Evolutionary conservation across 2,329 filamentous ascomycete species (phyloP).

Genomic region (Teratosphaeria pseudoeucalypti): DNA sequence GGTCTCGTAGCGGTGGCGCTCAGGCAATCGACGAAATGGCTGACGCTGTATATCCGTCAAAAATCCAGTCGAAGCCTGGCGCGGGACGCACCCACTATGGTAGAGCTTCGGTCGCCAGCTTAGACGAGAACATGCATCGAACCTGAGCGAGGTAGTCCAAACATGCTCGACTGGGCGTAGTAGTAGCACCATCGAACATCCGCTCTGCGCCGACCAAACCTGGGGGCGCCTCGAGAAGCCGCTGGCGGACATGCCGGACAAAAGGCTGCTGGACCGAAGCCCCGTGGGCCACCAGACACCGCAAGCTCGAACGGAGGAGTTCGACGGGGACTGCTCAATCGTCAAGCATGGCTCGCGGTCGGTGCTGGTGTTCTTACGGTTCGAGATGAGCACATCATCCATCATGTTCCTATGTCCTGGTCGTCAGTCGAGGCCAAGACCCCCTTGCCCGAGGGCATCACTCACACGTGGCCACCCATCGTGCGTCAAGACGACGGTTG

Average conservation of each 20-base stretch:
- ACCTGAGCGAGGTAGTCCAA: background rate
- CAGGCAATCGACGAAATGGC: background rate
- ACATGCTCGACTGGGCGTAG: background rate
- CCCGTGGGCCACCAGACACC: background rate
- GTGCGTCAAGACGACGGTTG: background rate
- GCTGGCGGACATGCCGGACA: background rate
- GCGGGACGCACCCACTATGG: background rate
- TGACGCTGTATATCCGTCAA: background rate
- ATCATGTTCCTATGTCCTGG: background rate
- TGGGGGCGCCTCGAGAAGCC: background rate
- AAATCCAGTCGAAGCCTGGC: background rate
- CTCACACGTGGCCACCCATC: slow-evolving; percentile 1
- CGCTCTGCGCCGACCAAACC: background rate
- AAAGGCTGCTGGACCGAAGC: slow-evolving; percentile 1
- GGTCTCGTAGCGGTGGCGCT: background rate
- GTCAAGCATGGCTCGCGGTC: background rate
- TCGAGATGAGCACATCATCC: slow-evolving; percentile 3
- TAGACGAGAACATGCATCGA: slow-evolving; percentile 1
- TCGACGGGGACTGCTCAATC: background rate
- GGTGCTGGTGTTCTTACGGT: background rate
- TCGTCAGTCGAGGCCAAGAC: background rate
- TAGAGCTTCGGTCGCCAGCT: background rate
- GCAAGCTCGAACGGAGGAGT: background rate
- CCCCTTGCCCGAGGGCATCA: background rate
- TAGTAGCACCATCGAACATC: background rate